These are phyloP conservation scores for Cynara cardunculus DNA, from an alignment of 129 eudicot species.

Conservation along the genomic window DNA sequence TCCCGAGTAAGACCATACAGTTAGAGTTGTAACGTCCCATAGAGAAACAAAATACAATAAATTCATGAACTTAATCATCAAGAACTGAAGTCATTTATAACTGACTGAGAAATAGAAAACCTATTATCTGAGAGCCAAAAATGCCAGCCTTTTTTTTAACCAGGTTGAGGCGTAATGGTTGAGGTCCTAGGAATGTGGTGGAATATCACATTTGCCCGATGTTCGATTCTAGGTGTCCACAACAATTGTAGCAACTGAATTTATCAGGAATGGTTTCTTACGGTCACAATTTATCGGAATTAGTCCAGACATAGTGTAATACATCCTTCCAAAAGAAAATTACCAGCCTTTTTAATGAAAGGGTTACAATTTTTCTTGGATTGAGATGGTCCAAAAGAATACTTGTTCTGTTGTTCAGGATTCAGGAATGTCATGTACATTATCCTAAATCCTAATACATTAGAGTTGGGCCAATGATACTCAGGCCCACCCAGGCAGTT, in stretches of 20 bases:
- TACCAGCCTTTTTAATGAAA: background rate
- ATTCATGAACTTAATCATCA: conserved; percentile 6
- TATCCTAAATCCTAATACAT: background rate
- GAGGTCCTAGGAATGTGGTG: no score
- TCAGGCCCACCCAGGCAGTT: conserved; percentile 19
- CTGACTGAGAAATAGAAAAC: background rate
- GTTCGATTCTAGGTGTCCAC: no score
- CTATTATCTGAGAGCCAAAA: background rate
- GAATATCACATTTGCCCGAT: no score
- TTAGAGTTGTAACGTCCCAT: background rate
- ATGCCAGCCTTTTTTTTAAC: background rate
- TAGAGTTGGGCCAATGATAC: conserved; percentile 25
- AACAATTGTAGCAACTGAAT: no score
- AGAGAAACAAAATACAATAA: background rate
- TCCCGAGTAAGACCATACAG: background rate
- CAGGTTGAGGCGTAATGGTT: no score
- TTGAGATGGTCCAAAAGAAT: background rate
- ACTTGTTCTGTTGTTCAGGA: no score
- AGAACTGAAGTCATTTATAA: conserved; percentile 7
- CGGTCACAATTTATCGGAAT: no score
- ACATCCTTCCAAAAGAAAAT: no score
- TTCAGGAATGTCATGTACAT: background rate
- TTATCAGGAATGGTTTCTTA: no score
- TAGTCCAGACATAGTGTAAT: no score
- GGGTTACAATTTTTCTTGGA: conserved; percentile 9